phyloP scores from a whole-genome alignment of 2,329 filamentous ascomycete genomes.

The Ceratocystis destructans region DNA sequence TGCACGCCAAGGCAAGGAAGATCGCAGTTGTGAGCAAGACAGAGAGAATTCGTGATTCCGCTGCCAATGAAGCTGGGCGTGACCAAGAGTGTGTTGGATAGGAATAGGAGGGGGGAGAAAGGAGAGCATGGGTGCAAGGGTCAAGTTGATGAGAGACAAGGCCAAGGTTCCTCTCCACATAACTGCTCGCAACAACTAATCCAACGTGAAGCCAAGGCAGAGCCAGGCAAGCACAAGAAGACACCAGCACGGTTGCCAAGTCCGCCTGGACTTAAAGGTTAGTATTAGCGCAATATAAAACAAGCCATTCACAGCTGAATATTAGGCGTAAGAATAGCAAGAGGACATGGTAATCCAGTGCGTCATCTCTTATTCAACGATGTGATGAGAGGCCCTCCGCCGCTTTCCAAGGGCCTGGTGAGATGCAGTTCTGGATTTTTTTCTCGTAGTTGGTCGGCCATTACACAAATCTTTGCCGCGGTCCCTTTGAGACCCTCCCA shows the following conservation, averaged over 20 bases:
- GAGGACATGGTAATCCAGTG: background rate
- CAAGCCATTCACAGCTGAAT: constrained; percentile 5
- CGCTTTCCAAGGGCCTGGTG: background rate
- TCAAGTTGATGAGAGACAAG: background rate
- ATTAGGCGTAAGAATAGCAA: background rate
- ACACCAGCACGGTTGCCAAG: background rate
- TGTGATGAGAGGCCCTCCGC: background rate
- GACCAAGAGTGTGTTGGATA: background rate
- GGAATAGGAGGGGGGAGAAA: background rate
- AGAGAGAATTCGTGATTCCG: background rate
- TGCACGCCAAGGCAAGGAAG: background rate
- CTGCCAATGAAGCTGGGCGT: constrained; percentile 2
- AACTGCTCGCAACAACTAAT: background rate
- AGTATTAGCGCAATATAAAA: background rate
- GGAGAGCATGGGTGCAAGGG: background rate
- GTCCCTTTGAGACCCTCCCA: background rate
- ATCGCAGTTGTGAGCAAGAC: background rate
- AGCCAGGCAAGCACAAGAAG: background rate
- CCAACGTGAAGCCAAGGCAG: background rate
- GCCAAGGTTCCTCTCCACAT: background rate
- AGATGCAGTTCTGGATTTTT: background rate
- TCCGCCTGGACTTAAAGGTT: background rate
- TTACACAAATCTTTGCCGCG: too few species aligned
- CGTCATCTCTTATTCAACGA: background rate
- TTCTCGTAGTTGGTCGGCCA: too few species aligned